Evolutionary conservation across 768 basidiomycete genomes (phyloP).

Genomic region (Pulveroboletus sp.): DNA sequence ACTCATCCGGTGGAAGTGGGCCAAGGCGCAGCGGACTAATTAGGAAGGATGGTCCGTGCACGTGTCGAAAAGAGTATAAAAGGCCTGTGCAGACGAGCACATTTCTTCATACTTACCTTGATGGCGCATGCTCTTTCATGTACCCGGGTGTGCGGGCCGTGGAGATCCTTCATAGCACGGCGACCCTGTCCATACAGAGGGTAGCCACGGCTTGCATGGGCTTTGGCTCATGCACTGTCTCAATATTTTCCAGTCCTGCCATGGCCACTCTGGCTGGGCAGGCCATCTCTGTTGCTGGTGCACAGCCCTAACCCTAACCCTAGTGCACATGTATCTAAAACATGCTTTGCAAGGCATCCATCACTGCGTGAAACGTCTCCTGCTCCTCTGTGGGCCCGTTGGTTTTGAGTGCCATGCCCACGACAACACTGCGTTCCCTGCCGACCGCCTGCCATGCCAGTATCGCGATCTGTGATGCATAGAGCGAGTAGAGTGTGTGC

Average conservation of each 20-base stretch:
- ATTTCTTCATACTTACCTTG: slow-evolving; percentile 67
- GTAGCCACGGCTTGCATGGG: slow-evolving; percentile 45
- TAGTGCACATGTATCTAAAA: too few species aligned
- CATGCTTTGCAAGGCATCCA: slow-evolving; percentile 43
- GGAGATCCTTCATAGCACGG: slow-evolving; percentile 54
- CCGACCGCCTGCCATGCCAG: slow-evolving; percentile 67
- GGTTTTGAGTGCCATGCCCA: slow-evolving; percentile 68
- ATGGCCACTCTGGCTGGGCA: slow-evolving; percentile 47
- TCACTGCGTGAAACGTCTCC: slow-evolving; percentile 46
- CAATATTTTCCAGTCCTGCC: slow-evolving; percentile 77
- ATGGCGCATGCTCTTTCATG: slow-evolving; percentile 57
- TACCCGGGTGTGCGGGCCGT: slow-evolving; percentile 55
- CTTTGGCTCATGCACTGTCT: slow-evolving; percentile 76
- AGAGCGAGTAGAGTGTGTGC: slow-evolving; percentile 73
- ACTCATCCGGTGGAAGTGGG: slow-evolving; percentile 69
- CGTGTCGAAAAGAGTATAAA: too few species aligned
- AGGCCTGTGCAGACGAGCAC: too few species aligned
- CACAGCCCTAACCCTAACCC: too few species aligned
- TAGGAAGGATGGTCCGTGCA: too few species aligned
- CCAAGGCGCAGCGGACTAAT: slow-evolving; percentile 28
- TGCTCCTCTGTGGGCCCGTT: slow-evolving; percentile 37
- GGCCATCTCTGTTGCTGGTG: too few species aligned
- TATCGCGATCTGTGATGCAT: slow-evolving; percentile 84
- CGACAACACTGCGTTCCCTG: slow-evolving; percentile 55
- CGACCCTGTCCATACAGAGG: slow-evolving; percentile 53